Evolutionary conservation across 2,329 filamentous ascomycete species (phyloP).

Genomic region (Falciphora oryzae): DNA sequence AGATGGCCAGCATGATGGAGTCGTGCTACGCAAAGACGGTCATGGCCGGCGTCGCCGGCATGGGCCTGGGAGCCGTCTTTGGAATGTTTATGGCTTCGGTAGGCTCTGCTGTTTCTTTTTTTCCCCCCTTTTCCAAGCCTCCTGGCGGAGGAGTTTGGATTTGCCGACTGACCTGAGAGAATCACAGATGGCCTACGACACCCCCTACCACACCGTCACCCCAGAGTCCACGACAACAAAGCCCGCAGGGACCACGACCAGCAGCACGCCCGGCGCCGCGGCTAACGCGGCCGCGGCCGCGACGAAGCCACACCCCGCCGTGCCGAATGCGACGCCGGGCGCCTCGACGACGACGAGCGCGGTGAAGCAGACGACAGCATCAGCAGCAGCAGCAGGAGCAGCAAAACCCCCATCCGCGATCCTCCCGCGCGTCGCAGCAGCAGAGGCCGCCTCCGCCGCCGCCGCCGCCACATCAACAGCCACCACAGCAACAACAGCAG

Average conservation of each 20-base stretch:
- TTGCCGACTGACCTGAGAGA: not conserved
- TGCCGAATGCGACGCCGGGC: conserved; percentile 5
- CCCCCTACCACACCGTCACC: conserved; percentile 59
- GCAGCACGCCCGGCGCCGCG: conserved; percentile 7
- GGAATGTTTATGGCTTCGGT: conserved; percentile 98
- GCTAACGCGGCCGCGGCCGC: conserved; percentile 8
- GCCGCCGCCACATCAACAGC: not conserved
- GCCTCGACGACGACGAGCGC: conserved; percentile 1
- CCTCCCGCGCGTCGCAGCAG: conserved; percentile 3
- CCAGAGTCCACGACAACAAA: conserved; percentile 11
- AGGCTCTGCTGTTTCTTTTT: conserved; percentile 28
- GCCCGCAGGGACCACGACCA: conserved; percentile 11
- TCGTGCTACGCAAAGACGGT: conserved; percentile 84
- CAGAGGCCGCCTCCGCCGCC: conserved; percentile 3
- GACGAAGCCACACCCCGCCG: conserved; percentile 7
- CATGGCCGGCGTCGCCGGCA: conserved; percentile 89
- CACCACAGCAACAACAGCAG: not conserved
- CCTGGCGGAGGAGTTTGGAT: not conserved
- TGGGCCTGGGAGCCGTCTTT: conserved; percentile 88
- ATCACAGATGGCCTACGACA: conserved; percentile 92
- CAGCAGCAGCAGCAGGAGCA: conserved; percentile 6
- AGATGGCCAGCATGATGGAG: conserved; percentile 58
- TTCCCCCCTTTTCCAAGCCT: not conserved
- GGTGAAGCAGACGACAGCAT: not conserved
- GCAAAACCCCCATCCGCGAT: conserved; percentile 2